Conservation (phyloP, 352 stramenopile species). For the Pythium angustatum region DNA sequence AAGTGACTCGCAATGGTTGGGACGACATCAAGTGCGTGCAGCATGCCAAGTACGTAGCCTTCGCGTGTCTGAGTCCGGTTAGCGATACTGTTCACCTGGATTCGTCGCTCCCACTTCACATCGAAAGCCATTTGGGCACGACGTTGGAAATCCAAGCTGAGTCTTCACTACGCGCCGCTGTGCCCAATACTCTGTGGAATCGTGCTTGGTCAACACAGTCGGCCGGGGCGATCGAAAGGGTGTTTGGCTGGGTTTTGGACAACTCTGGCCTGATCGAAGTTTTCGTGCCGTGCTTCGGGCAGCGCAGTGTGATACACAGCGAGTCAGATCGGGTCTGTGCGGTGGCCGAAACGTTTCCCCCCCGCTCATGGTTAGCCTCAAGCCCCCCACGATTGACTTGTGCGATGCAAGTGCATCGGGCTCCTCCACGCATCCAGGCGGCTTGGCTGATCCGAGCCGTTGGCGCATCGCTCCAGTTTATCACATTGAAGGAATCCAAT, state of each 20-base stretch:
- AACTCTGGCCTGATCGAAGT: slow-evolving; percentile 32
- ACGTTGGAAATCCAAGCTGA: slow-evolving; percentile 5
- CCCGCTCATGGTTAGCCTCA: too few relatives aligned
- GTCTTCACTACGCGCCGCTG: not conserved
- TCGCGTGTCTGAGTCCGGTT: not conserved
- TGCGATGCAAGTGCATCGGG: too few relatives aligned
- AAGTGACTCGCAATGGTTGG: not conserved
- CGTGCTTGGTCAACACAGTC: not conserved
- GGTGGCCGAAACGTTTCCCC: too few relatives aligned
- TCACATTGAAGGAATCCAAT: not conserved
- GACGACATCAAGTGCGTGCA: not conserved
- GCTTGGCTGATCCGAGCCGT: not conserved
- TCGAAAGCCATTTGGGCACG: not conserved
- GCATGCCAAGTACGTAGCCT: slow-evolving; percentile 8
- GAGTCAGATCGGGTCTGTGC: too few relatives aligned
- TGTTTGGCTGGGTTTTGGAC: slow-evolving; percentile 27
- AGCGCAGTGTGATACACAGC: slow-evolving; percentile 26
- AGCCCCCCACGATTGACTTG: not conserved
- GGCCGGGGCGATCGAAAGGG: not conserved
- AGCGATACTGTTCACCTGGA: not conserved
- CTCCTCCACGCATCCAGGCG: not conserved
- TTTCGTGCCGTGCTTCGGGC: slow-evolving; percentile 35
- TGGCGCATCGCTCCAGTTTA: not conserved
- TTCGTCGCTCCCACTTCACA: not conserved
- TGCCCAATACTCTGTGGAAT: not conserved